Evolutionary conservation across 108 stramenopile genomes (phyloP).

Genomic region (Fragilariopsis cylindrus): DNA sequence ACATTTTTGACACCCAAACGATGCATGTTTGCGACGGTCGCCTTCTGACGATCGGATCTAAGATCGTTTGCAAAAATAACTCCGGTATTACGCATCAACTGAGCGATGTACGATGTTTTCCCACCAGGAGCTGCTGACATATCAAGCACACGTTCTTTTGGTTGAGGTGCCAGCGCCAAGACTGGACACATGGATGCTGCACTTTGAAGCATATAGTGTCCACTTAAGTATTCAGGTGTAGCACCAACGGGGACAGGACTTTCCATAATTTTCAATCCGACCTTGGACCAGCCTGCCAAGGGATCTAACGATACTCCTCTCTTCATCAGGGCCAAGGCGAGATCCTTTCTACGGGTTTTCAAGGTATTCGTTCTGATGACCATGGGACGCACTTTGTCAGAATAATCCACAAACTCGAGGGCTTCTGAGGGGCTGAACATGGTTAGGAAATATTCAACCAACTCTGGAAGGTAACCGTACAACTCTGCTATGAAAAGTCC

Average conservation of each 20-base stretch:
- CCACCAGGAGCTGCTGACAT: slow-evolving; percentile 98
- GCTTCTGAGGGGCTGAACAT: slow-evolving; percentile 93
- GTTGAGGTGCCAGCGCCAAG: slow-evolving; percentile 92
- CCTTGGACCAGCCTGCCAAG: slow-evolving; percentile 96
- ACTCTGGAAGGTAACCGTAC: slow-evolving; percentile 96
- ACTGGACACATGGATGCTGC: slow-evolving; percentile 98
- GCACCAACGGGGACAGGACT: slow-evolving; percentile 98
- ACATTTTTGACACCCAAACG: slow-evolving; percentile 96
- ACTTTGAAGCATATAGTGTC: slow-evolving; percentile 99
- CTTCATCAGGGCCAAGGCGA: slow-evolving; percentile 96
- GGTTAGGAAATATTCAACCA: slow-evolving; percentile 93
- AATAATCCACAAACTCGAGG: slow-evolving; percentile 96
- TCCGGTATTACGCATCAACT: slow-evolving; percentile 97
- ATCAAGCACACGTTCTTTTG: slow-evolving; percentile 95
- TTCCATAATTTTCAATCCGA: slow-evolving; percentile 96
- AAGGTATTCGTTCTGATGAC: slow-evolving; percentile 98
- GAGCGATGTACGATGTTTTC: slow-evolving; percentile 96
- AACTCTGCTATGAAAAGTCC: slow-evolving; percentile 88
- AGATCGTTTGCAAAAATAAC: slow-evolving; percentile 96
- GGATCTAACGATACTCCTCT: slow-evolving; percentile 97
- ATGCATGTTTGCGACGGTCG: slow-evolving; percentile 97
- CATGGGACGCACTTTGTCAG: slow-evolving; percentile 92
- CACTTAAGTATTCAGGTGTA: slow-evolving; percentile 98
- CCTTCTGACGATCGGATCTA: slow-evolving; percentile 92
- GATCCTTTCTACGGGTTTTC: slow-evolving; percentile 95